These are phyloP conservation scores for Atkinsonella texensis DNA, from an alignment of 2,329 filamentous ascomycete species.

Conservation along the genomic window DNA sequence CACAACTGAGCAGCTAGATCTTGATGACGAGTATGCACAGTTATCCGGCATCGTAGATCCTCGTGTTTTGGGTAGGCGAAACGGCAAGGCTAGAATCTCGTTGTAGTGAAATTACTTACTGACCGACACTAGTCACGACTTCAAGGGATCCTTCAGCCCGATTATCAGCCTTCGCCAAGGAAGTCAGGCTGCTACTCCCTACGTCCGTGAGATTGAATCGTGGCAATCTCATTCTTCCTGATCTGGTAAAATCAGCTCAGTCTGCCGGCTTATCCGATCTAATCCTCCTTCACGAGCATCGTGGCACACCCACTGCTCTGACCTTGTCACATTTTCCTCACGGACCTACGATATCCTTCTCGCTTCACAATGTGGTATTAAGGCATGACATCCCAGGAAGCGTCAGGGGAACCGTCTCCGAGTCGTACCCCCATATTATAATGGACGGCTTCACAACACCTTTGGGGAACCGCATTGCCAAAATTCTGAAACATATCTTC, in stretches of 20 bases:
- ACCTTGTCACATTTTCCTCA: slow-evolving; percentile 82
- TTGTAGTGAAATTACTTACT: not conserved
- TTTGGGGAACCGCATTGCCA: slow-evolving; percentile 71
- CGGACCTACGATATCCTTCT: slow-evolving; percentile 70
- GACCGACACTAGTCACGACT: slow-evolving; percentile 57
- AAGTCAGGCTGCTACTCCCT: slow-evolving; percentile 71
- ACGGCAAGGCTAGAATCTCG: slow-evolving; percentile 10
- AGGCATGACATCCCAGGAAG: slow-evolving; percentile 87
- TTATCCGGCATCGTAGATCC: slow-evolving; percentile 88
- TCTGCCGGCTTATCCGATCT: slow-evolving; percentile 73
- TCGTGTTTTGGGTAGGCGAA: slow-evolving; percentile 67
- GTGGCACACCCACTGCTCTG: slow-evolving; percentile 81
- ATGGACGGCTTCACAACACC: slow-evolving; percentile 86
- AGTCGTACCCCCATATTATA: slow-evolving; percentile 87
- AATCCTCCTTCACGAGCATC: slow-evolving; percentile 80
- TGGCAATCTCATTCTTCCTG: slow-evolving; percentile 78
- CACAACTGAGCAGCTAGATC: slow-evolving; percentile 55
- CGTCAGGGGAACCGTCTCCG: slow-evolving; percentile 75
- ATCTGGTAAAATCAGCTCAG: slow-evolving; percentile 72
- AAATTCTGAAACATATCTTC: slow-evolving; percentile 88
- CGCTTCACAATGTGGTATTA: slow-evolving; percentile 82
- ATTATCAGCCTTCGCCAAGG: slow-evolving; percentile 83
- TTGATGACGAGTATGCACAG: slow-evolving; percentile 84
- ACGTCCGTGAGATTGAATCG: slow-evolving; percentile 83
- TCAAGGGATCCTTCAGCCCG: slow-evolving; percentile 77